Conservation (phyloP, 2,329 filamentous ascomycete genomes). For the Xylariaceae sp. region DNA sequence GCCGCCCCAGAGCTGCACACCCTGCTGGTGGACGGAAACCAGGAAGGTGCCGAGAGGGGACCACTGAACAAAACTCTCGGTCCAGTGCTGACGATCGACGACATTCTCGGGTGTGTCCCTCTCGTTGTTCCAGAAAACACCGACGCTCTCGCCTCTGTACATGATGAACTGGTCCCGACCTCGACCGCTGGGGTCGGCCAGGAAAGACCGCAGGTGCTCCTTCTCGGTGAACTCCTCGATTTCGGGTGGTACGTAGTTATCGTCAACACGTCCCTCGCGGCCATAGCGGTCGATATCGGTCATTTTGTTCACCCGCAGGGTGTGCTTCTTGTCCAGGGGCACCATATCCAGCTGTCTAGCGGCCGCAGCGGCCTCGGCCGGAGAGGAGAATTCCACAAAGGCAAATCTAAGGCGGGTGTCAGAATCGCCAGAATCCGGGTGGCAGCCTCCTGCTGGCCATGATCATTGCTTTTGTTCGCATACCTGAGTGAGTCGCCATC, state of each 20-base stretch:
- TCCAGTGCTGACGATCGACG: slow-evolving; percentile 93
- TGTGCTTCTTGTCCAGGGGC: slow-evolving; percentile 95
- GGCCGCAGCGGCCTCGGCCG: slow-evolving; percentile 82
- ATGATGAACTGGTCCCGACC: slow-evolving; percentile 94
- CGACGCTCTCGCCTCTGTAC: slow-evolving; percentile 85
- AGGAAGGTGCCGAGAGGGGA: slow-evolving; percentile 91
- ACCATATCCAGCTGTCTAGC: slow-evolving; percentile 81
- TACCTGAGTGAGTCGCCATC: slow-evolving; percentile 82
- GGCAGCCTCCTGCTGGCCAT: too few species aligned
- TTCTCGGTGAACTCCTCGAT: slow-evolving; percentile 83
- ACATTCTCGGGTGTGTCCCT: slow-evolving; percentile 81
- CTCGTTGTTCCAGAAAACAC: slow-evolving; percentile 98
- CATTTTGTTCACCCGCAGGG: slow-evolving; percentile 90
- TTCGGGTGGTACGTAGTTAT: slow-evolving; percentile 76
- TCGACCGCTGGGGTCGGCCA: slow-evolving; percentile 70
- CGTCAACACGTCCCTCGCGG: slow-evolving; percentile 85
- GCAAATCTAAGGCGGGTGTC: slow-evolving; percentile 60
- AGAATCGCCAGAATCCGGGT: slow-evolving; percentile 1
- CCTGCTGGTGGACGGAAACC: slow-evolving; percentile 89
- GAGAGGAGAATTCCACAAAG: slow-evolving; percentile 91
- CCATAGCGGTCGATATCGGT: slow-evolving; percentile 97
- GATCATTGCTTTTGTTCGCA: slow-evolving; percentile 4
- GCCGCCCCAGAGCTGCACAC: slow-evolving; percentile 96
- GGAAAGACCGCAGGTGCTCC: slow-evolving; percentile 90
- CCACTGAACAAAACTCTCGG: slow-evolving; percentile 97